phyloP scores from a whole-genome alignment of 23 red algal genomes.

The Gracilaria caudata region DNA sequence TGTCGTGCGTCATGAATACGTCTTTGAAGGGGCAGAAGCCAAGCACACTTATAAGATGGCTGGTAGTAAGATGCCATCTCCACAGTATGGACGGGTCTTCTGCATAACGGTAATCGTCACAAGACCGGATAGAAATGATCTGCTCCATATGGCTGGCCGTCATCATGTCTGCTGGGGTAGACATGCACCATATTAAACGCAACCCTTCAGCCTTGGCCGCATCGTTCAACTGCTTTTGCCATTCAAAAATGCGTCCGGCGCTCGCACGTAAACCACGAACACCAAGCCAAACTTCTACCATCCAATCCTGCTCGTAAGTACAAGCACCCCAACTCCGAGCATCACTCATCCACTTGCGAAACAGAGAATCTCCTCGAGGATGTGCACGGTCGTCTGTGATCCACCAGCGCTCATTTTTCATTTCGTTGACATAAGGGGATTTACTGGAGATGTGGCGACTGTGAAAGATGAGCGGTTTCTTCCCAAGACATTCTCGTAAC shows the following conservation, averaged over 20 bases:
- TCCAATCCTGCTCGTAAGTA: conserved; percentile 64
- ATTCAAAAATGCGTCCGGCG: conserved; percentile 45
- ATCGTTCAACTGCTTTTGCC: conserved; percentile 55
- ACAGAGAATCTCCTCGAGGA: conserved; percentile 32
- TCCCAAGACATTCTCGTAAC: conserved; percentile 36
- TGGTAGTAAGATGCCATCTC: conserved; percentile 63
- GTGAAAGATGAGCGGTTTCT: conserved; percentile 51
- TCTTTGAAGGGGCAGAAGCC: conserved; percentile 66
- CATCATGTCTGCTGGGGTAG: conserved; percentile 52
- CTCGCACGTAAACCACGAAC: conserved; percentile 48
- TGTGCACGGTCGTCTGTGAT: conserved; percentile 50
- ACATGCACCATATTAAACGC: conserved; percentile 71
- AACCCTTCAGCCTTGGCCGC: conserved; percentile 34
- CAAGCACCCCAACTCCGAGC: conserved; percentile 57
- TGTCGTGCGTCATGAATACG: conserved; percentile 63
- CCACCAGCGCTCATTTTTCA: conserved; percentile 44
- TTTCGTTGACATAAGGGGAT: conserved; percentile 33
- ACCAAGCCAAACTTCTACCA: conserved; percentile 61
- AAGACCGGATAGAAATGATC: conserved; percentile 52
- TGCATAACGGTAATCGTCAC: conserved; percentile 71
- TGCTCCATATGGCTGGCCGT: conserved; percentile 19
- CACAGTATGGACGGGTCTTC: conserved; percentile 57
- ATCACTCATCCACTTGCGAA: conserved; percentile 51
- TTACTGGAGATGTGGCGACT: conserved; percentile 51
- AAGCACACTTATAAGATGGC: conserved; percentile 26